These are phyloP conservation scores for Clonostachys rhizophaga DNA, from an alignment of 2,329 filamentous ascomycete species.

Conservation along the genomic window DNA sequence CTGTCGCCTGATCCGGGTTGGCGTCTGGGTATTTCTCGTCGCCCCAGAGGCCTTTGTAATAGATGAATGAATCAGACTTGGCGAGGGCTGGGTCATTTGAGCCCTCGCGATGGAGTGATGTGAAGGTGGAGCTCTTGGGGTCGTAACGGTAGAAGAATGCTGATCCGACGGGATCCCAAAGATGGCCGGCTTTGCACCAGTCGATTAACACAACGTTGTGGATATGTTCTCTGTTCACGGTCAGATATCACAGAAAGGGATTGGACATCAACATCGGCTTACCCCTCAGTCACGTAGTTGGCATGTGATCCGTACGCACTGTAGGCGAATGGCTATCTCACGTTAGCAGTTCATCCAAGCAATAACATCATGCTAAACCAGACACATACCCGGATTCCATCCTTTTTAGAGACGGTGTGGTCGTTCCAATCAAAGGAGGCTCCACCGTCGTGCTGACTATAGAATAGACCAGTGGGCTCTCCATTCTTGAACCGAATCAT, in stretches of 20 bases:
- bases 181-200: conserved; percentile 22
- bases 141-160: conserved; percentile 27
- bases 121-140: conserved; percentile 12
- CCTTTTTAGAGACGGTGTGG: conserved; percentile 8
- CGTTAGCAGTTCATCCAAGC: no score
- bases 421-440: conserved; percentile 19
- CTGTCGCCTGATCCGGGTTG: conserved; percentile 20
- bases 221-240: conserved; percentile 17
- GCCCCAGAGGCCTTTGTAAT: conserved; percentile 24
- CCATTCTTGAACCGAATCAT: conserved; percentile 20
- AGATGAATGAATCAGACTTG: conserved; percentile 17
- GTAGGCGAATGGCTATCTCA: conserved; percentile 21
- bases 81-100: neutral
- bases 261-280: neutral
- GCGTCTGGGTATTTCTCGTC: conserved; percentile 19
- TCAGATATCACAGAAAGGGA: neutral
- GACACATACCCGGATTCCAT: conserved; percentile 15
- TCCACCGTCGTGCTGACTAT: conserved; percentile 17
- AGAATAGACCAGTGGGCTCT: conserved; percentile 15
- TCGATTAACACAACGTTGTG: conserved; percentile 23
- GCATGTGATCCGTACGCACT: conserved; percentile 27
- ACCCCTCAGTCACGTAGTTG: conserved; percentile 22
- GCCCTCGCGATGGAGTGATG: conserved; percentile 3
- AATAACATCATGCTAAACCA: no score
- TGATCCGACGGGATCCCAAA: conserved; percentile 25